Conservation (phyloP, 176 grass and related monocot genomes). For the Cenchrus americanus region DNA sequence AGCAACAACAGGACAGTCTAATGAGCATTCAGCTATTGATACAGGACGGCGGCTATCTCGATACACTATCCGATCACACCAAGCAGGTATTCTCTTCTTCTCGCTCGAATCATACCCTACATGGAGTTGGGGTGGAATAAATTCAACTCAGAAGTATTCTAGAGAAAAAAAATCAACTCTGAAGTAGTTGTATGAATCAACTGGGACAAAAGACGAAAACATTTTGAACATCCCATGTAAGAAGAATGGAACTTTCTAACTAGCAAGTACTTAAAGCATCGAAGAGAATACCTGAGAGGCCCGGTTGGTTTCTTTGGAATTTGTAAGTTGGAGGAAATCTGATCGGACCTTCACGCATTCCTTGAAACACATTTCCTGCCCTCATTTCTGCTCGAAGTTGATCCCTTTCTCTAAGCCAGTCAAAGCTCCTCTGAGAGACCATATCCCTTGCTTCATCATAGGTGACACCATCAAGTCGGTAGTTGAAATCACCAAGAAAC, state of each 20-base stretch:
- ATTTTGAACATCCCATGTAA: neutral
- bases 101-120: conserved; percentile 94
- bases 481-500: conserved; percentile 99
- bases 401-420: conserved; percentile 98
- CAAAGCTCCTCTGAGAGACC: conserved; percentile 93
- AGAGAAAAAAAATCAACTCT: conserved; percentile 1
- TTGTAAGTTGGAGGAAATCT: conserved; percentile 98
- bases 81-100: conserved; percentile 98
- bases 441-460: conserved; percentile 98
- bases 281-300: conserved; percentile 75
- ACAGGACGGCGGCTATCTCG: conserved; percentile 82
- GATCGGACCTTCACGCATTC: conserved; percentile 92
- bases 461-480: conserved; percentile 82
- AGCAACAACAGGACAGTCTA: conserved; percentile 90
- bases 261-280: neutral
- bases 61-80: conserved; percentile 97
- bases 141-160: conserved; percentile 26
- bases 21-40: conserved; percentile 67
- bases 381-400: conserved; percentile 90
- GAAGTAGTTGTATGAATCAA: conserved; percentile 31
- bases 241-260: conserved; percentile 23
- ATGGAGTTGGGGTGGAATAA: conserved; percentile 36
- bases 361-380: conserved; percentile 91
- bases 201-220: neutral
- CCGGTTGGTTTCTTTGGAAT: conserved; percentile 80